These are phyloP conservation scores for Penicillium bovifimosum DNA, from an alignment of 495 filamentous ascomycete species.

Conservation along the genomic window DNA sequence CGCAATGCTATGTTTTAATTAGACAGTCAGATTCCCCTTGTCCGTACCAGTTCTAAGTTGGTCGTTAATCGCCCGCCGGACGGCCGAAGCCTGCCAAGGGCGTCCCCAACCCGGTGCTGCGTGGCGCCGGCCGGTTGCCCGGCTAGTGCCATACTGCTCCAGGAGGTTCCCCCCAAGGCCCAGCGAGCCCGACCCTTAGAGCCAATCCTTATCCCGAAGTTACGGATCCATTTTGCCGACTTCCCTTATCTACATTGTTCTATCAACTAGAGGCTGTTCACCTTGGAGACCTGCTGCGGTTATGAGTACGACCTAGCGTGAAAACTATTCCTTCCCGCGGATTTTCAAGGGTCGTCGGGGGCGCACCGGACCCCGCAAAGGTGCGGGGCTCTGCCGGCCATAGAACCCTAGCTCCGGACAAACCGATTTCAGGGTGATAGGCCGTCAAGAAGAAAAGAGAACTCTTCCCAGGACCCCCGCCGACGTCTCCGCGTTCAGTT, in stretches of 20 bases:
- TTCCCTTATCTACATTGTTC: constrained; percentile 64
- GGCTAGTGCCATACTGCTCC: constrained; percentile 47
- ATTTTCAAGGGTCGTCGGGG: constrained; percentile 66
- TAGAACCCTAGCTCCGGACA: constrained; percentile 35
- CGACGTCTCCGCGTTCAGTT: constrained; percentile 57
- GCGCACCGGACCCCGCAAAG: constrained; percentile 59
- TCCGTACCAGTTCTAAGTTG: constrained; percentile 67
- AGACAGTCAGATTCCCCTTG: constrained; percentile 75
- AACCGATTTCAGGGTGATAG: constrained; percentile 53
- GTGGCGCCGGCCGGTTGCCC: constrained; percentile 46
- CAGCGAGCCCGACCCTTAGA: constrained; percentile 53
- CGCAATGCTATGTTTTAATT: constrained; percentile 61
- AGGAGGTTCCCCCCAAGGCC: constrained; percentile 7
- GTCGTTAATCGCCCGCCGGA: constrained; percentile 59
- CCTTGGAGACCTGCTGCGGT: constrained; percentile 68
- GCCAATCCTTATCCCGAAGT: constrained; percentile 68
- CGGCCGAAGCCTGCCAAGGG: constrained; percentile 56
- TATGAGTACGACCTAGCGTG: constrained; percentile 62
- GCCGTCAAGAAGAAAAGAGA: constrained; percentile 25
- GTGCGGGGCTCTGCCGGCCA: constrained; percentile 48
- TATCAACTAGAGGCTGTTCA: constrained; percentile 71
- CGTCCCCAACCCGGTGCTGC: constrained; percentile 50
- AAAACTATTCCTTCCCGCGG: constrained; percentile 62
- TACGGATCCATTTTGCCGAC: constrained; percentile 69
- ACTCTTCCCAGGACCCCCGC: constrained; percentile 51